Evolutionary conservation across 176 grass and related monocot genomes (phyloP).

Genomic region (Cymbopogon citratus): DNA sequence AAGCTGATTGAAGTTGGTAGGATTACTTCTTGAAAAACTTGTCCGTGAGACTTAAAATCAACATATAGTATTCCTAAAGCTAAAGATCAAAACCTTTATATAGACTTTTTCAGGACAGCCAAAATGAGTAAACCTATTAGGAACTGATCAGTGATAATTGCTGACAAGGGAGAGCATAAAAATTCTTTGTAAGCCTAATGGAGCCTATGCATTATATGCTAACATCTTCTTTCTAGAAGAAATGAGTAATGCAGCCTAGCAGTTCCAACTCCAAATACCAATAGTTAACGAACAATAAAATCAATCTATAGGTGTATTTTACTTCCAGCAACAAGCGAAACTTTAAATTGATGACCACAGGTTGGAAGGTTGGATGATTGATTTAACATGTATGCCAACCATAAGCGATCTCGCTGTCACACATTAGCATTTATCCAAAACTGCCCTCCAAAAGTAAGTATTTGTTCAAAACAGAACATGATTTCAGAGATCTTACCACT

Average conservation of each 20-base stretch:
- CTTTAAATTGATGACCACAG: neutral
- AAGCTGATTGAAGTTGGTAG: neutral
- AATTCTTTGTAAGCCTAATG: neutral
- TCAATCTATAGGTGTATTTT: neutral
- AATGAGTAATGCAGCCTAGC: neutral
- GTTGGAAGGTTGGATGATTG: neutral
- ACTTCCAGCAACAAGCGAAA: neutral
- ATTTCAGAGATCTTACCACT: slow-evolving; percentile 14
- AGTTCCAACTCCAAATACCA: slow-evolving; percentile 16
- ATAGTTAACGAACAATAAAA: neutral
- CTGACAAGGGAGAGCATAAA: neutral
- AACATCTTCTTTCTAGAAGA: neutral
- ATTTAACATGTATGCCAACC: neutral
- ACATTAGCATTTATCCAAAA: neutral
- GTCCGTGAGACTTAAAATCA: slow-evolving; percentile 3
- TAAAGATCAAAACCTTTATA: neutral
- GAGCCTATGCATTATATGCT: neutral
- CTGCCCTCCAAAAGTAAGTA: neutral
- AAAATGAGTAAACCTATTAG: neutral
- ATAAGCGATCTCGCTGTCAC: neutral
- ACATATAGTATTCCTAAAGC: neutral
- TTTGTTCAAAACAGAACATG: slow-evolving; percentile 14
- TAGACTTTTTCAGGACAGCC: neutral
- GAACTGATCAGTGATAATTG: neutral
- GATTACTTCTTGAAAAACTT: neutral